Base-by-base conservation (phyloP, 2,329 filamentous ascomycete genomes). In the Fusarium equiseti region DNA sequence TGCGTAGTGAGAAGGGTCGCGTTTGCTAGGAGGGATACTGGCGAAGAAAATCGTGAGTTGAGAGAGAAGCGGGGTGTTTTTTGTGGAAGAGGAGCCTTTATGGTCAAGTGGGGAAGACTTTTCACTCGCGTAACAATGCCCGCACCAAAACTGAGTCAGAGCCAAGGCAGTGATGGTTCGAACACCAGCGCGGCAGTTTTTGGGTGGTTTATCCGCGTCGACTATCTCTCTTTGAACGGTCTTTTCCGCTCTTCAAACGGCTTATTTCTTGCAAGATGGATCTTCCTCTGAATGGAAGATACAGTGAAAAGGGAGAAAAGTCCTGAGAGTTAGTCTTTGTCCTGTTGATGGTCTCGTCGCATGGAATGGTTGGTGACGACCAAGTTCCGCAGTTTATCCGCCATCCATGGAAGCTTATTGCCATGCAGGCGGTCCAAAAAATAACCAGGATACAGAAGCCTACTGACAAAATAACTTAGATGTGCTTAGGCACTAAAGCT, bases 71-170 rank as follows among this genome's bases (percentile, higher is more conserved):
- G 73, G 72, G 70, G 74, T 59, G 68, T 73, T 70, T 70, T 71
- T 45, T 54, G 27, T 31, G 44, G 29, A 42, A 57, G 59, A 55
- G 43, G 60, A 49, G 59, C 51, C 50, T 66, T 58, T 62, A 57
- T 78, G 77, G 77, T 76, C 77, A 75, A 78, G 76, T 76, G 76
- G 77, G 76, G 74, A 77, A 72, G 52, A 51, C 48, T 68, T 52
- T 65, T 72, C 58, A 64, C 70, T 68, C 48, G 57, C 15, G 48
- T 49, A 35, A 16, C 20, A 18, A 24, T 26, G 46, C 44, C 66
- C 65, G 52, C 50, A 57, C 40, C 49, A 44, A 11, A 46, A 26
- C 20, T 71, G 72, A 74, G 65, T 74, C 72, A 75, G 53, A 53
- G 56, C 12, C 49, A 46, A 73, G 65, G 74, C 66, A 72, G 59